Percentiles rank a stretch among this genome's conserved stretches.
Evolutionary conservation across 768 basidiomycete genomes (phyloP).

Genomic region (Aureoboletus auriporus): DNA sequence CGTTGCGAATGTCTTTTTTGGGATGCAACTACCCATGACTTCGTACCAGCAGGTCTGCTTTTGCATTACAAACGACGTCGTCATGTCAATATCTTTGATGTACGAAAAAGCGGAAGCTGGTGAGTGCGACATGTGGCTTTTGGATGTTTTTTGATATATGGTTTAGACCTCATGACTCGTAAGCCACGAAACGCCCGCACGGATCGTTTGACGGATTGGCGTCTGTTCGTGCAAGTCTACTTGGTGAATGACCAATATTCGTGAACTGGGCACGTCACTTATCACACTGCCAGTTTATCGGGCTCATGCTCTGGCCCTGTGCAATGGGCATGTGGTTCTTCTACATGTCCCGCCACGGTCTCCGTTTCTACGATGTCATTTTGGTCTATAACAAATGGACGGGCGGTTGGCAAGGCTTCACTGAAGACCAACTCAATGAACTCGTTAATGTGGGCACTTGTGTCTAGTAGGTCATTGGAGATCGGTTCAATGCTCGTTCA

Average conservation of each 20-base stretch:
- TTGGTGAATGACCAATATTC: constrained; percentile 27
- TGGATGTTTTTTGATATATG: not conserved
- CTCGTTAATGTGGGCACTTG: constrained; percentile 40
- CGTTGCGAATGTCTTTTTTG: constrained; percentile 51
- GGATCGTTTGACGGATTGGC: constrained; percentile 47
- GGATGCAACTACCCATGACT: constrained; percentile 55
- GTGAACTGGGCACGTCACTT: not conserved
- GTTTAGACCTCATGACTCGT: constrained; percentile 40
- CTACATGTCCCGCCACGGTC: constrained; percentile 35
- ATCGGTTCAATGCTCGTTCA: constrained; percentile 3
- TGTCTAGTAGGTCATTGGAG: constrained; percentile 35
- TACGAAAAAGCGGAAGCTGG: constrained; percentile 50
- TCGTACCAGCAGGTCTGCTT: constrained; percentile 53
- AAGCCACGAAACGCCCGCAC: constrained; percentile 46
- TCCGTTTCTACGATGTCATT: constrained; percentile 33
- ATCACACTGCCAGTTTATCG: constrained; percentile 32
- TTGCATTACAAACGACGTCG: constrained; percentile 49
- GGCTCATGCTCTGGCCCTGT: constrained; percentile 42
- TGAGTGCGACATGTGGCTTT: constrained; percentile 8
- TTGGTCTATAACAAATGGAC: constrained; percentile 37
- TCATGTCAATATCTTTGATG: constrained; percentile 47
- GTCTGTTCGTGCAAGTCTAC: constrained; percentile 46
- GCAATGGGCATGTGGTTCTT: constrained; percentile 40
- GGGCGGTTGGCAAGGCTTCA: constrained; percentile 34
- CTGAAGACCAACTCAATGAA: constrained; percentile 26